Evolutionary conservation across 129 eudicot genomes (phyloP), one percentile per base, ranked within the genome.

Genomic region (Kitagawia praeruptora): DNA sequence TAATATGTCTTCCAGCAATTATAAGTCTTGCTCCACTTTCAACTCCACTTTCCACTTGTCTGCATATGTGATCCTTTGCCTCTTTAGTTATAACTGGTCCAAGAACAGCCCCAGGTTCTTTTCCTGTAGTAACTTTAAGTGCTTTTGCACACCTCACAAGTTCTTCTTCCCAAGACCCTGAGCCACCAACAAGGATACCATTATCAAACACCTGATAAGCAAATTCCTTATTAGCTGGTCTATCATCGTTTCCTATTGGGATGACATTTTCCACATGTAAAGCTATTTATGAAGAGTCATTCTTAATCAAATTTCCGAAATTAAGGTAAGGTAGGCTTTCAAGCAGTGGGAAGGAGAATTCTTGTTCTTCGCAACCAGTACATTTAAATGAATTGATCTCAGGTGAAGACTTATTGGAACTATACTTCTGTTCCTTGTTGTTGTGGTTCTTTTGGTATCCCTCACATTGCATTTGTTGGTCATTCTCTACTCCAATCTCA

Each of bases 1-100:
- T 63, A 73, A 89, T 83, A 69, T 86, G 74, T 81, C 93, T 86
- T 48, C 90, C 93, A 66, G 86, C 93, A 69, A 89, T 90, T 25
- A 84, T 64, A 34, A 86, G 85, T 78, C 85, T 77, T 45, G 93
- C 88, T 69, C 90, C 93, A 83, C 84, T 85, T 58, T 86, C 88
- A 74, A 86, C 81, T 38, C 79, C 82, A 75, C 76, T 72, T 82
- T 89, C 84, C 38, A 89, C 61, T 34, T 82, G 80, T 56, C 83
- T 80, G 82, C 87, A 82, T 78, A 86, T 63, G 58, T 81, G 82
- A 44, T 86, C 90, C 87, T 89, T 89, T 34, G 63, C 89, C 89
- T 86, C 82, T 83, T 86, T 80, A 48, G 78, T 82, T n/a, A 80
- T 80, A 25, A 86, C 80, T 6, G 89, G 89, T 38, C 89, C 86